These are phyloP conservation scores for Diaporthe ampelina DNA, from an alignment of 2,329 filamentous ascomycete species.

Conservation along the genomic window DNA sequence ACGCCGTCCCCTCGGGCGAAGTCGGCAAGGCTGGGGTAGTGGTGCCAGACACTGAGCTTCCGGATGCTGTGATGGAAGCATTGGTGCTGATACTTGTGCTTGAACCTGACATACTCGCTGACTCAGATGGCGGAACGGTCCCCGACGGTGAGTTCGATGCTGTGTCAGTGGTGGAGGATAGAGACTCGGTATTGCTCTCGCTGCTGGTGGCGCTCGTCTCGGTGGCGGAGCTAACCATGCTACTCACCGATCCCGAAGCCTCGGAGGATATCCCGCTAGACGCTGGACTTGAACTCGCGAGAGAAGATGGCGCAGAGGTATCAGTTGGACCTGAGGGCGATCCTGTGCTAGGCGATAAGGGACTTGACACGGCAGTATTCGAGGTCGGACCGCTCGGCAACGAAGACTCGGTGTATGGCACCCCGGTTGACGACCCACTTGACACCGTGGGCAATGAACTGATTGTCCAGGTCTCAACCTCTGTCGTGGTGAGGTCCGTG, in stretches of 20 bases:
- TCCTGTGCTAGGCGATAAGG: background rate
- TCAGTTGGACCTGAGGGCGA: background rate
- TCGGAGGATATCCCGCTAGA: conserved; percentile 1
- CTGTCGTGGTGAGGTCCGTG: conserved; percentile 35
- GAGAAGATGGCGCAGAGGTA: conserved; percentile 3
- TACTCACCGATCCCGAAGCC: background rate
- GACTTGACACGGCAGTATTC: background rate
- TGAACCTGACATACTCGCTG: background rate
- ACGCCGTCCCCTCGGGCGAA: background rate
- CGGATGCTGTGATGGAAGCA: background rate
- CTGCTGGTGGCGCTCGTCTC: background rate
- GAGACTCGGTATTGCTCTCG: background rate
- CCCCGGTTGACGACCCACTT: background rate
- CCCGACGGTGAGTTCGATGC: background rate
- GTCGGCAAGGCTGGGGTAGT: background rate
- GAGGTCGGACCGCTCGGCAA: background rate
- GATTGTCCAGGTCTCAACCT: conserved; percentile 23
- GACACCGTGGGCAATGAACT: conserved; percentile 6
- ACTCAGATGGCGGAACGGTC: background rate
- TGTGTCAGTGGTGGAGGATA: background rate
- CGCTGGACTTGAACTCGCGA: background rate
- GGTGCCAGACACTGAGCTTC: background rate
- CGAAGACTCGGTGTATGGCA: background rate
- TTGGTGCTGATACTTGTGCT: conserved; percentile 4
- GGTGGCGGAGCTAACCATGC: background rate